Evolutionary conservation across 2,329 filamentous ascomycete species (phyloP), one percentile per base, ranked within the genome.

Genomic region (Graphium sp.): DNA sequence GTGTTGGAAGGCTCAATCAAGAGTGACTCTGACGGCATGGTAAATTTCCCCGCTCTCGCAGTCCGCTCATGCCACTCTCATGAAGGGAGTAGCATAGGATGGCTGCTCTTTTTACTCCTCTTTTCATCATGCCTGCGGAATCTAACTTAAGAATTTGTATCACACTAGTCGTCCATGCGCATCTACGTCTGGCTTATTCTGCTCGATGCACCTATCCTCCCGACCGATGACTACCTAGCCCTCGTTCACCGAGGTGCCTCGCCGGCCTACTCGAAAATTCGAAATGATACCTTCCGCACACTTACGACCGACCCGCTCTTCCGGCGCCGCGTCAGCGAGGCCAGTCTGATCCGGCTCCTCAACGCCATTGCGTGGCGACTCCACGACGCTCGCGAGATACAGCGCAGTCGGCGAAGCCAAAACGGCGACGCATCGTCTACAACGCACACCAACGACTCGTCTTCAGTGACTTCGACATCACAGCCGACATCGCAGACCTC

Each of bases 111-210:
- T 27, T 8, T 17, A 13, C 28, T 30, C 10, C 8, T 15, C 26
- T 1, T 16, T 19, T 29, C n/a, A 23, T 26, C 26, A 18, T 28
- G 25, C n/a, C 7, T 8, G 6, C 12, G 3, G 7, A 18, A 9
- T 5, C 6, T 7, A 14, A 17, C 17, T 26, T 35, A 30, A 33
- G 16, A 16, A 5, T 11, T 5, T 20, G 9, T 15, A n/a, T n/a
- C n/a, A n/a, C n/a, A 20, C 18, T 16, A 93, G 87, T 98, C 89
- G 13, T 77, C 84, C 25, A 61, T 89, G 36, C 77, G 89, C 43
- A 91, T 95, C 48, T 95, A 98, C 50, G 72, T 92, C 38, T 98
- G 89, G 89, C 68, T 95, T 22, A 81, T 93, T 40, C 70, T 98
- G 9, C 76, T 98, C 41, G 81, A 93, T 46, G 76, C 85, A 18